Conservation (phyloP, 108 stramenopile species). For the Nitzschia sp. region DNA sequence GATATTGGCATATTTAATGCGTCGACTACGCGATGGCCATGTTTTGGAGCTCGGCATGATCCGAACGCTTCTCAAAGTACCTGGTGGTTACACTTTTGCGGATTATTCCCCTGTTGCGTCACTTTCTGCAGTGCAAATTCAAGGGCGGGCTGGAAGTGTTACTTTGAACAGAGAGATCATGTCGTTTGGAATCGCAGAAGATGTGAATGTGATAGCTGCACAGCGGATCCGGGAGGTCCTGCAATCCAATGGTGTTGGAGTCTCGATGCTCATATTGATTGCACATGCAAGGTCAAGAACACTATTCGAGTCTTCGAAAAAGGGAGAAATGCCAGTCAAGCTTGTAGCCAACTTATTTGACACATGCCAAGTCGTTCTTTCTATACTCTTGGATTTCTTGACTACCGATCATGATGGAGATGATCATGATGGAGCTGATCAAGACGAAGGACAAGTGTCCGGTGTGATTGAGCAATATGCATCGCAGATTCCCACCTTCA, state of each 20-base stretch:
- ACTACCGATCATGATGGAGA: conserved; percentile 37
- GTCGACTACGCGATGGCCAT: conserved; percentile 57
- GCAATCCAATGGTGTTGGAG: conserved; percentile 66
- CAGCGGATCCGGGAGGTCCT: conserved; percentile 53
- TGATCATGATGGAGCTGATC: conserved; percentile 12
- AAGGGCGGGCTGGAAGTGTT: conserved; percentile 67
- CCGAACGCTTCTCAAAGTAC: conserved; percentile 69
- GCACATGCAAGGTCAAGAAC: conserved; percentile 67
- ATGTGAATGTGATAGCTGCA: conserved; percentile 56
- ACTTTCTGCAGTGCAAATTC: conserved; percentile 69
- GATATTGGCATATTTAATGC: conserved; percentile 63
- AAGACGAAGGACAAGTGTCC: conserved; percentile 23
- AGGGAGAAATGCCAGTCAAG: conserved; percentile 46
- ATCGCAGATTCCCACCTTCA: conserved; percentile 57
- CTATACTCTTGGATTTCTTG: conserved; percentile 77
- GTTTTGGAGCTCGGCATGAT: conserved; percentile 81
- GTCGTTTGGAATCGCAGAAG: conserved; percentile 82
- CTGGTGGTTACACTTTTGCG: conserved; percentile 78
- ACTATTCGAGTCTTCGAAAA: conserved; percentile 50
- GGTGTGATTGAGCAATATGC: conserved; percentile 48
- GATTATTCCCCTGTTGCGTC: conserved; percentile 79
- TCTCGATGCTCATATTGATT: conserved; percentile 72
- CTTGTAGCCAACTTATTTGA: conserved; percentile 81
- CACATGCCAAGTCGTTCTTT: conserved; percentile 64
- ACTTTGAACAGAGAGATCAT: conserved; percentile 79